Percentiles rank a stretch among this genome's conserved stretches.
Evolutionary conservation across 495 filamentous ascomycete species (phyloP).

Genomic region (Friedmanniomyces endolithicus): DNA sequence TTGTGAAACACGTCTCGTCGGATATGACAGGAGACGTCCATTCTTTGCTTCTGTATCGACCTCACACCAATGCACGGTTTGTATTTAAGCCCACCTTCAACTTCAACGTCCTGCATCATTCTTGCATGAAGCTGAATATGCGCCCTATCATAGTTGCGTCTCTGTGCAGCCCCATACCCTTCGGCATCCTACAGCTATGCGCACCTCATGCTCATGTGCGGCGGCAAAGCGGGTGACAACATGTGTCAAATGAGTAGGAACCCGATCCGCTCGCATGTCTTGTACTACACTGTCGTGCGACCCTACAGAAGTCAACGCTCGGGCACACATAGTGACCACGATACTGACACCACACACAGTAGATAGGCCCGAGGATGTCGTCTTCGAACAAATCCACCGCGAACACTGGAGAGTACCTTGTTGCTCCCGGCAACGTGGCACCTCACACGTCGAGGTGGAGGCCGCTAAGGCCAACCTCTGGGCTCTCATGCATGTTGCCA

Average conservation of each 20-base stretch:
- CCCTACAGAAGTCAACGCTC: not conserved
- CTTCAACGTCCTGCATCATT: not conserved
- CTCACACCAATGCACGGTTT: too few relatives aligned
- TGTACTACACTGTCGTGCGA: not conserved
- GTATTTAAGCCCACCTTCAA: too few relatives aligned
- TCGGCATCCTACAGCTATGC: not conserved
- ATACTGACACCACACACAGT: too few relatives aligned
- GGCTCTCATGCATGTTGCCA: not conserved
- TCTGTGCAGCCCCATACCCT: not conserved
- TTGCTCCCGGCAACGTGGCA: not conserved
- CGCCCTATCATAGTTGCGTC: not conserved
- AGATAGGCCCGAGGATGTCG: too few relatives aligned
- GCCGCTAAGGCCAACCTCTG: not conserved
- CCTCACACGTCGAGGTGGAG: not conserved
- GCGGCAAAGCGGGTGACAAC: slow-evolving; percentile 5
- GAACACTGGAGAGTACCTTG: too few relatives aligned
- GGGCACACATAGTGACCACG: not conserved
- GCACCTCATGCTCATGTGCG: not conserved
- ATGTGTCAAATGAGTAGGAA: slow-evolving; percentile 12
- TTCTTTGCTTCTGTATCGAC: too few relatives aligned
- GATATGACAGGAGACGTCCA: too few relatives aligned
- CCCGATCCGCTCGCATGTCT: not conserved
- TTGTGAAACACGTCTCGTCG: too few relatives aligned
- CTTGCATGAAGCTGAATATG: not conserved
- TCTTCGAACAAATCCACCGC: too few relatives aligned